phyloP scores from a whole-genome alignment of 345 rosid species.

The Kernera saxatilis region DNA sequence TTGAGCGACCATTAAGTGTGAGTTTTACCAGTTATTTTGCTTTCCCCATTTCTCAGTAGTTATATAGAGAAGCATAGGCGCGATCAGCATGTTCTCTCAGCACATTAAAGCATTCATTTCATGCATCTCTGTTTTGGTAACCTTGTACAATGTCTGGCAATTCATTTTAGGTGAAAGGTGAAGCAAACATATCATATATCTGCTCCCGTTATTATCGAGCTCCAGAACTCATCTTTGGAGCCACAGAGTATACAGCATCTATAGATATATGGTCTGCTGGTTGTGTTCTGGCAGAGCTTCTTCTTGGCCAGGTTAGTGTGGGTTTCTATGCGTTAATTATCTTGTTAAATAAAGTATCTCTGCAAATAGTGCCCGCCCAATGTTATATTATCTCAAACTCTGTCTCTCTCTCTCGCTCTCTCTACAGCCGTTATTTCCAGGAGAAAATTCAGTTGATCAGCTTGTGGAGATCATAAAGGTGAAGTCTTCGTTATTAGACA shows the following conservation, averaged over 20 bases:
- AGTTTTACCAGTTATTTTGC: not conserved
- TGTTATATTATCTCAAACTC: not conserved
- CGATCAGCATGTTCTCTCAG: not conserved
- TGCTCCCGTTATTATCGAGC: slow-evolving; percentile 87
- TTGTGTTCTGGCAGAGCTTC: slow-evolving; percentile 86
- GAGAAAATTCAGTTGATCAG: slow-evolving; percentile 81
- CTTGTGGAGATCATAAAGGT: slow-evolving; percentile 87
- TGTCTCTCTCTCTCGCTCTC: not conserved
- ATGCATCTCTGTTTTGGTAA: not conserved
- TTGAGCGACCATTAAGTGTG: not conserved
- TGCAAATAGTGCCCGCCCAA: not conserved
- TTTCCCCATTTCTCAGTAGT: not conserved
- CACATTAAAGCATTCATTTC: not conserved
- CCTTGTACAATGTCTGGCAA: not conserved
- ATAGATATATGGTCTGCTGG: slow-evolving; percentile 91
- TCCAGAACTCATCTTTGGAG: slow-evolving; percentile 80
- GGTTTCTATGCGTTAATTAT: not conserved
- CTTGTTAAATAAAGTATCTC: not conserved
- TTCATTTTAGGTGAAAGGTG: slow-evolving; percentile 59
- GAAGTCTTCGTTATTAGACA: not conserved
- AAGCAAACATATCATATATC: slow-evolving; percentile 72
- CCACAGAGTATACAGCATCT: slow-evolving; percentile 69
- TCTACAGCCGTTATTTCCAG: slow-evolving; percentile 67
- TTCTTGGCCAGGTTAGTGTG: slow-evolving; percentile 61
- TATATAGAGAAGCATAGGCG: not conserved